Conservation (phyloP, 176 grass and related monocot species). For the Typha latifolia region DNA sequence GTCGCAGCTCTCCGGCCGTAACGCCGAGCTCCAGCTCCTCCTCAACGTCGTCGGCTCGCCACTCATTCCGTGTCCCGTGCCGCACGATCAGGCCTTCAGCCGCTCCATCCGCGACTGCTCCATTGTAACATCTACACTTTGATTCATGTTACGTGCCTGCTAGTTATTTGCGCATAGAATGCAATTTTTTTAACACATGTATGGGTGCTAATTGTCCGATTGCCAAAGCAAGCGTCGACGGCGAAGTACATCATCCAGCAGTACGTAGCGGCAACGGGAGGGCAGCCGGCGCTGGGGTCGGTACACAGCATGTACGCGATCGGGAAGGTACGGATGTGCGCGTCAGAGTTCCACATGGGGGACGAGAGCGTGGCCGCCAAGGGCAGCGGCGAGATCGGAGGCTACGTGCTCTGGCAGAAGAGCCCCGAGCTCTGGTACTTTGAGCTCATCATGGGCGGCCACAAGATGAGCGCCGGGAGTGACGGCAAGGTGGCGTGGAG, state of each 20-base stretch:
- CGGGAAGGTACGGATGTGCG: constrained; percentile 83
- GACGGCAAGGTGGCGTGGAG: constrained; percentile 80
- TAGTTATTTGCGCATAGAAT: not conserved
- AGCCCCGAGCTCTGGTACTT: constrained; percentile 91
- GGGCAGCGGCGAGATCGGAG: constrained; percentile 68
- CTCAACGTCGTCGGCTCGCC: constrained; percentile 89
- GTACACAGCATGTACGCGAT: constrained; percentile 88
- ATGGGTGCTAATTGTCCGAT: not conserved
- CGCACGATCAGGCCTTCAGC: constrained; percentile 74
- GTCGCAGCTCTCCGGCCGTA: constrained; percentile 23
- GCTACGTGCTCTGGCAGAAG: constrained; percentile 95
- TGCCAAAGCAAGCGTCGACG: constrained; percentile 83
- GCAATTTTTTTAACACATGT: not conserved
- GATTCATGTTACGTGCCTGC: no score
- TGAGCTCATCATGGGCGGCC: constrained; percentile 83
- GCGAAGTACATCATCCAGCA: constrained; percentile 97
- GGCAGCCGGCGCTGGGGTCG: constrained; percentile 66
- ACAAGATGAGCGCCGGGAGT: constrained; percentile 87
- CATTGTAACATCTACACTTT: constrained; percentile 39
- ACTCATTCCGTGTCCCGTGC: constrained; percentile 78
- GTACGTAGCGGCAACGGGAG: constrained; percentile 96
- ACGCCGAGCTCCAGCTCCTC: constrained; percentile 74
- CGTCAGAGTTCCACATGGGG: constrained; percentile 87
- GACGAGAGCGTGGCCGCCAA: constrained; percentile 56
- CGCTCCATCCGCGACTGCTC: constrained; percentile 79